These are phyloP conservation scores for Agaricus subrufescens DNA, from an alignment of 768 basidiomycete genomes.

Conservation along the genomic window DNA sequence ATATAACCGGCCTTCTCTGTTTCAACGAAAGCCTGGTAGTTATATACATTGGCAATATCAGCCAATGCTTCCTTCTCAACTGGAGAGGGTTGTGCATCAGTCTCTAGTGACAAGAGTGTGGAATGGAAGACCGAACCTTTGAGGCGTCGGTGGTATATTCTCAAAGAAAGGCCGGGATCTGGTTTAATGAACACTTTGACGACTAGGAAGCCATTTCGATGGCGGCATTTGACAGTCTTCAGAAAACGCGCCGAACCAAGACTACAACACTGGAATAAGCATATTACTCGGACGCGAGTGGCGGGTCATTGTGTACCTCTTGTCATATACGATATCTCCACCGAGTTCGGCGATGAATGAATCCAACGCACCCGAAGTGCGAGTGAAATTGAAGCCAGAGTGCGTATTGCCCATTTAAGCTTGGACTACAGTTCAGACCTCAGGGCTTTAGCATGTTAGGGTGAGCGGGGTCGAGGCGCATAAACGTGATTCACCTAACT, in stretches of 20 bases:
- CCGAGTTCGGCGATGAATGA: constrained; percentile 89
- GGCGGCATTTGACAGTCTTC: constrained; percentile 86
- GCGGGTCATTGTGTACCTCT: constrained; percentile 52
- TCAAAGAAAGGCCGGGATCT: constrained; percentile 76
- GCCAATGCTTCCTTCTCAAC: constrained; percentile 81
- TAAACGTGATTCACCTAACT: not conserved
- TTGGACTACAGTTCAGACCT: not conserved
- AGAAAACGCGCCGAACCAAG: constrained; percentile 64
- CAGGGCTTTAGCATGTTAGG: constrained; percentile 6
- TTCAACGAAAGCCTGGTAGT: constrained; percentile 86
- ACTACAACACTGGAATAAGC: constrained; percentile 26
- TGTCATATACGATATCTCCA: constrained; percentile 84
- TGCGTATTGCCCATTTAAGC: constrained; percentile 71
- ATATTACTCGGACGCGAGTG: not conserved
- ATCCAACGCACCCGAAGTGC: constrained; percentile 78
- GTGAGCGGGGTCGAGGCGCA: not conserved
- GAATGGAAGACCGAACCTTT: constrained; percentile 51
- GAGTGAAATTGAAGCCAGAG: constrained; percentile 64
- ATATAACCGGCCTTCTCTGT: constrained; percentile 96
- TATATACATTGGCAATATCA: constrained; percentile 86
- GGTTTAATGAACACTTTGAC: constrained; percentile 97
- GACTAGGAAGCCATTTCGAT: constrained; percentile 78
- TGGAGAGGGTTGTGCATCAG: constrained; percentile 22
- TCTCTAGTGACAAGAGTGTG: not conserved
- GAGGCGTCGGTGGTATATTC: constrained; percentile 68